A percentile compares a stretch with the other conserved stretches of the same genome.
These are phyloP conservation scores for Rostrohypoxylon terebratum DNA, from an alignment of 495 filamentous ascomycete genomes.

Conservation along the genomic window DNA sequence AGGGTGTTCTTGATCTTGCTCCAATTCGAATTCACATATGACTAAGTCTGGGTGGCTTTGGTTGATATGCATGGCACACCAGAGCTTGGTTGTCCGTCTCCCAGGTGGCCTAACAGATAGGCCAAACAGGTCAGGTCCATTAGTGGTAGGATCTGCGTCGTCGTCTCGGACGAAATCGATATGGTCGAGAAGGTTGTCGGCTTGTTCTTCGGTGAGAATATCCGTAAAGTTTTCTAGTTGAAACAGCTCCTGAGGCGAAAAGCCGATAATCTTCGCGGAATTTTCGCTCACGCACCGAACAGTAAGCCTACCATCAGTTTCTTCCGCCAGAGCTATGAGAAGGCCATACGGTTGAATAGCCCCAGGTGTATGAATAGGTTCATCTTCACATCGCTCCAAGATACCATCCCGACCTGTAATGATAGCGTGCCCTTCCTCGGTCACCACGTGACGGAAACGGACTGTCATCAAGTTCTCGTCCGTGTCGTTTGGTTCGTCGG, in stretches of 20 bases:
- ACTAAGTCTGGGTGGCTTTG: constrained; percentile 73
- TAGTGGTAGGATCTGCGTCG: constrained; percentile 73
- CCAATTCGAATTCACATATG: constrained; percentile 92
- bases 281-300: constrained; percentile 92
- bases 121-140: constrained; percentile 90
- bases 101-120: constrained; percentile 71
- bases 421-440: constrained; percentile 84
- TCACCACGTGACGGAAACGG: constrained; percentile 83
- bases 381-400: constrained; percentile 87
- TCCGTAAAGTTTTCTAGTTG: constrained; percentile 78
- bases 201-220: constrained; percentile 84
- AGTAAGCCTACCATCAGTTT: constrained; percentile 71
- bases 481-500: constrained; percentile 50
- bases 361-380: constrained; percentile 91
- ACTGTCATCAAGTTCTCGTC: constrained; percentile 64
- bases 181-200: constrained; percentile 84
- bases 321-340: constrained; percentile 80
- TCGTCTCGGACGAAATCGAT: constrained; percentile 88
- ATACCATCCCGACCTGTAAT: constrained; percentile 81
- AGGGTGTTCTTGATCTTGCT: constrained; percentile 81
- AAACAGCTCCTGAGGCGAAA: constrained; percentile 83
- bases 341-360: constrained; percentile 90
- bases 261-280: constrained; percentile 78
- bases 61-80: constrained; percentile 89
- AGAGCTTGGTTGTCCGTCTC: constrained; percentile 72